These are phyloP conservation scores for Trichoderma parareesei DNA, from an alignment of 495 filamentous ascomycete species.

Conservation along the genomic window DNA sequence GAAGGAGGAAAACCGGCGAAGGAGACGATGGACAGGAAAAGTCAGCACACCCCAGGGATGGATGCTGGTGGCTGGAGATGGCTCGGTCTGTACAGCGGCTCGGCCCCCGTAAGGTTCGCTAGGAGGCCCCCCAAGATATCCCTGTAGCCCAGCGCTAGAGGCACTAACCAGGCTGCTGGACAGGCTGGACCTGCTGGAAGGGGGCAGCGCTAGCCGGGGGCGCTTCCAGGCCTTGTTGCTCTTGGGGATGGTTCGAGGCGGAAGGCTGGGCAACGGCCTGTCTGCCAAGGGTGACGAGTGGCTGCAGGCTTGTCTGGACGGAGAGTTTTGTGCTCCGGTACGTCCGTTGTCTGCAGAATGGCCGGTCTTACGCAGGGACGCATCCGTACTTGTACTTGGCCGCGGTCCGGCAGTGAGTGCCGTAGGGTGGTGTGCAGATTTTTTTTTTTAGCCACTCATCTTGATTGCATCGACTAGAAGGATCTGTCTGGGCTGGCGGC, in stretches of 20 bases:
- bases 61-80: conserved; percentile 2
- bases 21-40: neutral
- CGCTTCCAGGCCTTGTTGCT: too few relatives aligned
- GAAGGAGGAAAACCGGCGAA: too few relatives aligned
- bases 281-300: too few relatives aligned
- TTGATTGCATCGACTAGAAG: too few relatives aligned
- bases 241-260: too few relatives aligned
- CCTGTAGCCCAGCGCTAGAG: too few relatives aligned
- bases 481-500: too few relatives aligned
- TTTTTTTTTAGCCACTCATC: neutral
- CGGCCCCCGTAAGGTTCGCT: conserved; percentile 10
- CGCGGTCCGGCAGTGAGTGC: conserved; percentile 4
- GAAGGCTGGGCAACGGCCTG: too few relatives aligned
- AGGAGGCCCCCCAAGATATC: neutral
- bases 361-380: neutral
- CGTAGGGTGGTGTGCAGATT: neutral
- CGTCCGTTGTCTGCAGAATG: too few relatives aligned
- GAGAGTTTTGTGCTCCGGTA: too few relatives aligned
- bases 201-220: conserved; percentile 1
- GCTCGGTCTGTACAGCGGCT: neutral
- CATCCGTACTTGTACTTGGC: neutral
- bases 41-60: neutral
- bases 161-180: neutral
- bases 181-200: neutral
- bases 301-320: too few relatives aligned